Conservation (phyloP, 176 grass and related monocot genomes). For the Raddia guianensis region DNA sequence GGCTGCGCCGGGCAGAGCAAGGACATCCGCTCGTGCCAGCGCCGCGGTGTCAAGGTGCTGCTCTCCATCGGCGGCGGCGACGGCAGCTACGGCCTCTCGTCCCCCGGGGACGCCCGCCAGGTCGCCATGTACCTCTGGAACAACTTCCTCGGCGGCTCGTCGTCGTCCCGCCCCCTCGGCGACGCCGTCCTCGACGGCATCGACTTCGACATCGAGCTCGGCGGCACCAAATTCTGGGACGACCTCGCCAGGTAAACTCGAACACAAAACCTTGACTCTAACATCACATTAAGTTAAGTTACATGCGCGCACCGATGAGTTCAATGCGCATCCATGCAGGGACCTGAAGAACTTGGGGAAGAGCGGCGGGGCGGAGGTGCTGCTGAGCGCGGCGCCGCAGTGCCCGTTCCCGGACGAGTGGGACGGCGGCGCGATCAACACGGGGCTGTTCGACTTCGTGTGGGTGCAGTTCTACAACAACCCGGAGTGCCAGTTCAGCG, state of each 20-base stretch:
- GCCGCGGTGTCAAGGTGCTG: constrained; percentile 64
- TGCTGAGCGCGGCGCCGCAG: constrained; percentile 76
- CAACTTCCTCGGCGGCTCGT: constrained; percentile 60
- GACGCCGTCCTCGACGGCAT: constrained; percentile 67
- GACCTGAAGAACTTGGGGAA: constrained; percentile 53
- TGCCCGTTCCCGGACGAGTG: constrained; percentile 69
- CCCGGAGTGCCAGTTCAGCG: constrained; percentile 46
- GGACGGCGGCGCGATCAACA: constrained; percentile 49
- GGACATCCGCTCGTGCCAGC: constrained; percentile 61
- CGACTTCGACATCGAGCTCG: constrained; percentile 81
- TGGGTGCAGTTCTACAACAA: constrained; percentile 96
- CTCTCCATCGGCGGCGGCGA: constrained; percentile 68
- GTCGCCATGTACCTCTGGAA: constrained; percentile 76
- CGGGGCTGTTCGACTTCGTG: constrained; percentile 62
- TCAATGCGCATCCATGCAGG: not conserved
- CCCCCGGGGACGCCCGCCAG: constrained; percentile 34
- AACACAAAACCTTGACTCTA: too few relatives aligned
- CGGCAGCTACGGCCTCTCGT: constrained; percentile 59
- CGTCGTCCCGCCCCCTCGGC: constrained; percentile 58
- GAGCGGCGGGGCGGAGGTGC: constrained; percentile 44
- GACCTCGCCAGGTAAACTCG: constrained; percentile 46
- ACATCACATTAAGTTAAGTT: too few relatives aligned
- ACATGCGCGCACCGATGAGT: too few relatives aligned
- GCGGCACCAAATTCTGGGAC: constrained; percentile 55
- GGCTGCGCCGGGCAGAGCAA: constrained; percentile 51